phyloP scores from a whole-genome alignment of 202 grass and related monocot genomes.

The Dendrocalamus latiflorus region DNA sequence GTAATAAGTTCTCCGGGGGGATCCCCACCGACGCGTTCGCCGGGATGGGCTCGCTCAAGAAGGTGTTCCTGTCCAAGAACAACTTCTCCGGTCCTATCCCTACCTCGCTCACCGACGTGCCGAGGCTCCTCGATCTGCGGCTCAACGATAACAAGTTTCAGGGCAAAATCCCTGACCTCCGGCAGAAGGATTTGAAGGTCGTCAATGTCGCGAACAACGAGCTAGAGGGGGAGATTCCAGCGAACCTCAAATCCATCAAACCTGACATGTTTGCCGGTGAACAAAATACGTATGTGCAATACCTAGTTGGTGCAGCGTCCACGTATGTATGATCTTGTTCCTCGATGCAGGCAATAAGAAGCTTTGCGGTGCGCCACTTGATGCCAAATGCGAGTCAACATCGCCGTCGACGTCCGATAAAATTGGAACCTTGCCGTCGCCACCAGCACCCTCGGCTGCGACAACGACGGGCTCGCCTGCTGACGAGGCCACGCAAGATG shows the following conservation, averaged over 20 bases:
- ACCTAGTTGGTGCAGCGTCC: background rate
- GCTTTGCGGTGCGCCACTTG: constrained; percentile 61
- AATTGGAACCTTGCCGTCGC: background rate
- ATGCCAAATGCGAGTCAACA: constrained; percentile 30
- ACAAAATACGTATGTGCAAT: background rate
- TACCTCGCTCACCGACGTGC: constrained; percentile 45
- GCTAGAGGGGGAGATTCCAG: constrained; percentile 64
- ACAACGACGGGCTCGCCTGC: background rate
- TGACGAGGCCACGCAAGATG: background rate
- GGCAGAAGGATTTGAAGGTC: constrained; percentile 33
- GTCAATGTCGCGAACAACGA: constrained; percentile 59
- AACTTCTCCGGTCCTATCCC: constrained; percentile 66
- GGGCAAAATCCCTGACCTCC: constrained; percentile 59
- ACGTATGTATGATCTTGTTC: background rate
- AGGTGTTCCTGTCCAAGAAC: constrained; percentile 54
- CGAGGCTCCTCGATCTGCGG: constrained; percentile 54
- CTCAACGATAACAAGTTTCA: constrained; percentile 65
- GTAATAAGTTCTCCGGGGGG: constrained; percentile 56
- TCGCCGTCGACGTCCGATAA: background rate
- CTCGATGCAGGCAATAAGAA: constrained; percentile 55
- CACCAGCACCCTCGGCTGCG: background rate
- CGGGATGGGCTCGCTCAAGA: constrained; percentile 72
- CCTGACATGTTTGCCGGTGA: constrained; percentile 48
- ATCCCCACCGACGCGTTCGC: constrained; percentile 64
- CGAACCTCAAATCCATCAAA: constrained; percentile 34